Evolutionary conservation across 2,329 filamentous ascomycete species (phyloP), one percentile per base, ranked within the genome.

Genomic region (Sporothrix pallida): DNA sequence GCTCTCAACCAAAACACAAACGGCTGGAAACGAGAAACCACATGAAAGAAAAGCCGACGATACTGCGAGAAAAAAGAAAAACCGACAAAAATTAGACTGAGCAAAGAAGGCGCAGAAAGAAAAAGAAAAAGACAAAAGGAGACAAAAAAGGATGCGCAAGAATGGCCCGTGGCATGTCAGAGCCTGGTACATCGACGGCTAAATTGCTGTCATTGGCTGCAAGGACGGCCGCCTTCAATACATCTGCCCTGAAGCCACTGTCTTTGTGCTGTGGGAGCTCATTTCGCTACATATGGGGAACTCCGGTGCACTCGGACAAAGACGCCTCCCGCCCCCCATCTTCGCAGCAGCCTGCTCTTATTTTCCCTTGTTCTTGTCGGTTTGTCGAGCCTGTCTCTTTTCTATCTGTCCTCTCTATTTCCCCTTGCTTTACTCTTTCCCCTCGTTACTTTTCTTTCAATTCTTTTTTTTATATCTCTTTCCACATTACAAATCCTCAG

Each of bases 211-310:
- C 12, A 73, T 71, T 71, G 72, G 70, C 67, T 67, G 63, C 65
- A 50, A 67, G 37, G 26, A 50, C 52, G 52, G 62, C 48, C 44
- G 62, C 42, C 23, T 69, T 71, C 26, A 20, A 73, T 48, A 44
- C 6, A 8, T 50, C 13, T 73, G 23, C 46, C 46, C 37, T 20
- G 50, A 37, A 71, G 63, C 63, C 62, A 63, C 48, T 71, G 73
- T 75, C 54, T 73, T 37, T 50, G 70, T 46, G 70, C 71, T 74
- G 74, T 76, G 74, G 75, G 72, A 70, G 71, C 74, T 77, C 75
- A 76, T 76, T 77, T 76, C 76, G 76, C 75, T 69, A 42, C 72
- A 72, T 65, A 76, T 77, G 76, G 76, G 76, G 76, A 76, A 77
- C 75, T 77, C 76, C 76, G 76, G 72, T 63, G 62, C 56, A 15